Evolutionary conservation across 2,329 filamentous ascomycete species (phyloP), one percentile per base, ranked within the genome.

Genomic region (Penicillium sp.): DNA sequence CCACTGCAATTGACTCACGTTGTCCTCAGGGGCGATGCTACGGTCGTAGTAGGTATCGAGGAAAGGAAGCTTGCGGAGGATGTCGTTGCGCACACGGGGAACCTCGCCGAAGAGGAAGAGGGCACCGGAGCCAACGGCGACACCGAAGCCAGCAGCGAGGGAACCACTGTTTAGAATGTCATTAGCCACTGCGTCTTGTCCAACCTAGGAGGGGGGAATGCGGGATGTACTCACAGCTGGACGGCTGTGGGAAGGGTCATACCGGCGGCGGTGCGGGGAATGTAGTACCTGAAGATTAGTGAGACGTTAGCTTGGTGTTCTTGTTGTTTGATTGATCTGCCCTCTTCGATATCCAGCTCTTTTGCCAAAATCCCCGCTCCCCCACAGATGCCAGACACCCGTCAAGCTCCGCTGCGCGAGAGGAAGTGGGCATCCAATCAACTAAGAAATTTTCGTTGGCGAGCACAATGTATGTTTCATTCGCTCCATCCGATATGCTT

Each of bases 41-140:
- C 78, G 74, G 65, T 80, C 73, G 69, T 80, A 86, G 73, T 82
- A 84, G 52, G 72, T 69, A 59, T 81, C 80, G 48, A 86, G 73
- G 61, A 85, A 70, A 7, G 84, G 84, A 27, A 86, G 65, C 74
- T 84, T 81, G 72, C 80, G 77, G 69, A 85, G 77, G 62, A 87
- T 83, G 68, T 87, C 84, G 64, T 81, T 78, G 68, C 82, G 77
- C 44, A 87, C 82, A 66, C 79, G 80, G 56, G 84, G 84, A 27
- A 87, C 78, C 64, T 85, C 84, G 64, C 82, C 81, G 74, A 86
- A 82, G 79, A 87, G 84, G 77, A 83, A 86, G 63, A 87, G 69
- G 37, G 81, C 82, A 72, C 83, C 82, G 68, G 83, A 75, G 60
- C 81, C 84, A 40, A 80, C 78, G 45, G 79, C 77, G 59, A 78